Conservation (phyloP, 768 basidiomycete species). For the Coprinellus aureogranulatus region DNA sequence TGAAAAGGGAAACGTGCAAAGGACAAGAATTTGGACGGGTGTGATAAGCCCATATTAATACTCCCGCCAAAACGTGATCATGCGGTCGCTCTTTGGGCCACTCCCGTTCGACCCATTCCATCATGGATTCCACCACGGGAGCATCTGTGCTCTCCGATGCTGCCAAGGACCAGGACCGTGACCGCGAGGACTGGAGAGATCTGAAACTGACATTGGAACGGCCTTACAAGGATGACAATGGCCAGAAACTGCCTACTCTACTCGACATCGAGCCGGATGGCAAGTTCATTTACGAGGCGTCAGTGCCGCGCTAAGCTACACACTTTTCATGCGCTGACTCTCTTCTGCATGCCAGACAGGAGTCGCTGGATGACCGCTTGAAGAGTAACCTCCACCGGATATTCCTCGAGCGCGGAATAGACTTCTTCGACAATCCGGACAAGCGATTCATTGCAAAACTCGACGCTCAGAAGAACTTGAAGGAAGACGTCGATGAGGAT, state of each 20-base stretch:
- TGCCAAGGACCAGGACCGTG: neutral
- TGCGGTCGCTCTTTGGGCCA: neutral
- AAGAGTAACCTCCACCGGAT: constrained; percentile 67
- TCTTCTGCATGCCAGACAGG: constrained; percentile 37
- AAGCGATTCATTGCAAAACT: constrained; percentile 9
- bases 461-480: constrained; percentile 12
- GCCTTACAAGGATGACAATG: constrained; percentile 78
- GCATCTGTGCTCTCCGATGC: neutral
- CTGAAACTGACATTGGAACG: constrained; percentile 70
- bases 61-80: neutral
- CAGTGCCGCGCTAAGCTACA: constrained; percentile 23
- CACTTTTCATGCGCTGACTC: constrained; percentile 4
- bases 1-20: neutral
- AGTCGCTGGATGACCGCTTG: constrained; percentile 56
- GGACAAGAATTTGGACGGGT: neutral
- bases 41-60: neutral
- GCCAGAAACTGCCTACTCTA: constrained; percentile 57
- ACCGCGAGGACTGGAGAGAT: constrained; percentile 44
- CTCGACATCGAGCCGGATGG: constrained; percentile 72
- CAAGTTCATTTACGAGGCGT: constrained; percentile 71
- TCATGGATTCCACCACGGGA: neutral
- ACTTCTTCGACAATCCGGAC: constrained; percentile 60
- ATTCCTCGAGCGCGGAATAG: constrained; percentile 68
- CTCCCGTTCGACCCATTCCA: neutral
- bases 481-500: constrained; percentile 20